A percentile compares a stretch with the other conserved stretches of the same genome.
These are phyloP conservation scores for Penicillium longicatenatum DNA, from an alignment of 495 filamentous ascomycete genomes.

Conservation along the genomic window DNA sequence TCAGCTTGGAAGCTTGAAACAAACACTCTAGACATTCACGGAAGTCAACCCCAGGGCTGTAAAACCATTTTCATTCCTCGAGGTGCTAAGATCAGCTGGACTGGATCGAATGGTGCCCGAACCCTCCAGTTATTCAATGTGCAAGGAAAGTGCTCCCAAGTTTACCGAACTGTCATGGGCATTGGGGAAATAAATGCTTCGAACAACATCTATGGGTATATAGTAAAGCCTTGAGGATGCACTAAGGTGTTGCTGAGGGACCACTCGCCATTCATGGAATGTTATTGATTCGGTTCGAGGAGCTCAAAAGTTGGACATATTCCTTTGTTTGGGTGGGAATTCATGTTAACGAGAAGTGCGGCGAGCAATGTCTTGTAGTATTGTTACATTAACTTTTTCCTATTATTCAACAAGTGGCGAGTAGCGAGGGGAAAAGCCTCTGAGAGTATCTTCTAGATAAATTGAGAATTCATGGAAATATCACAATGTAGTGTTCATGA, in stretches of 20 bases:
- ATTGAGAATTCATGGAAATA: too few relatives aligned
- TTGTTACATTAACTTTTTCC: too few relatives aligned
- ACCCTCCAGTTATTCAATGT: constrained; percentile 18
- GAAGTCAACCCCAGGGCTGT: constrained; percentile 5
- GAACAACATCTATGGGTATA: constrained; percentile 19
- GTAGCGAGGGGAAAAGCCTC: too few relatives aligned
- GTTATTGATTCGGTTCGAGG: not conserved
- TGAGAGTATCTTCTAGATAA: too few relatives aligned
- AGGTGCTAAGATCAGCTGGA: constrained; percentile 19
- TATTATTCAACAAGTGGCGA: too few relatives aligned
- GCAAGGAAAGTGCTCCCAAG: constrained; percentile 11
- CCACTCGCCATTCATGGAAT: too few relatives aligned
- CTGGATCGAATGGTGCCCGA: constrained; percentile 13
- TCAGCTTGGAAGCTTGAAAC: not conserved
- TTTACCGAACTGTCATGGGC: constrained; percentile 22
- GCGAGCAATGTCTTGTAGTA: too few relatives aligned
- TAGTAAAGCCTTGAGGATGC: constrained; percentile 16
- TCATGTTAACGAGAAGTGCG: too few relatives aligned
- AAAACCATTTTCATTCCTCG: constrained; percentile 12
- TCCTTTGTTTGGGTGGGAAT: too few relatives aligned
- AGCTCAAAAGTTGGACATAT: too few relatives aligned
- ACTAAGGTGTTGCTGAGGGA: not conserved
- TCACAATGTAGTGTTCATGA: too few relatives aligned
- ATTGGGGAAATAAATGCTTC: constrained; percentile 24
- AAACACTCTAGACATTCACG: not conserved